Base-by-base conservation (phyloP, 257 asterid genomes). In the Prunella vulgaris region DNA sequence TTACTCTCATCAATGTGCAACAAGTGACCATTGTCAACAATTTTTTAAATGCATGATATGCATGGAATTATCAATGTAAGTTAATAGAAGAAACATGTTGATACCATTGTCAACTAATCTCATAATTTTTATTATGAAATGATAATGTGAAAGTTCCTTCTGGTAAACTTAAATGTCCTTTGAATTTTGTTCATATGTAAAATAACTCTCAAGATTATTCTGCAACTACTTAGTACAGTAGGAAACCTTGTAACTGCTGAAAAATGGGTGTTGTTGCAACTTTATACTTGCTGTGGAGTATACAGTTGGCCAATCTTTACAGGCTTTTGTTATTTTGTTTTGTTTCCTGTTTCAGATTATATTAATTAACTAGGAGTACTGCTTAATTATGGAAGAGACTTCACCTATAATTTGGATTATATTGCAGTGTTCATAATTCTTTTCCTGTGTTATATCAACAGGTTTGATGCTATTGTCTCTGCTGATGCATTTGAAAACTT, bases 401-500 rank as follows among this genome's bases (percentile, higher is more conserved):
- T 28, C n/a, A 2, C 7, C 15, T 46, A 14, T 32, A 7, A 44
- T 22, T 61, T 68, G 35, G 8, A 17, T 53, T 52, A 0, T 65
- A 59, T 71, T 66, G 58, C 30, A 17, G 54, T 38, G 65, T 21
- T 69, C 54, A 20, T 17, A 30, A 53, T 38, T 53, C 68, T 71
- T 32, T 61, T 66, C 15, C 44, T 32, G 10, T 74, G 53, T 32
- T 74, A 21, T 73, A 37, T 73, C 40, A 62, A 72, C 89, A 93
- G 99, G 96, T 90, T 93, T 82, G 99, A 93, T 77, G 95, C 97
- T 60, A 82, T 93, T 78, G 99, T 93, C 64, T 93, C 99, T 48
- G 99, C 99, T 35, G 97, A 93, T 76, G 90, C 97, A 71, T 93
- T 93, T 77, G 88, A 88, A 79, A 93, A 90, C 77, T 81, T 93